phyloP scores from a whole-genome alignment of 2,329 filamentous ascomycete genomes.

The Paraconiothyrium brasiliense region DNA sequence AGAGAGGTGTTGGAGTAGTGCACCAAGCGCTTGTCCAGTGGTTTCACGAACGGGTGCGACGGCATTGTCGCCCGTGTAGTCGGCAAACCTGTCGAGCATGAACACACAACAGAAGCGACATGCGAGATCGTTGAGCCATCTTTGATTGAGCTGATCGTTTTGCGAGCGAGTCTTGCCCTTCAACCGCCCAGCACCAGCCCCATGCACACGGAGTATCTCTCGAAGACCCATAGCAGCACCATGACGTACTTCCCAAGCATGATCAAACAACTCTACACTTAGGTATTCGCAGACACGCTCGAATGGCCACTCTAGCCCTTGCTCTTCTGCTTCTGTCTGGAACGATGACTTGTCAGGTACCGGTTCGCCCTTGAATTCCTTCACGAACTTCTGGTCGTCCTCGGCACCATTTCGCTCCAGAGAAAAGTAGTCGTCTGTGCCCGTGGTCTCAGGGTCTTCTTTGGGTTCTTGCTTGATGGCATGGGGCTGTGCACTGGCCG shows the following conservation, averaged over 20 bases:
- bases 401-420: conserved; percentile 83
- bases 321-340: conserved; percentile 77
- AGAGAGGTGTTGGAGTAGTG: conserved; percentile 84
- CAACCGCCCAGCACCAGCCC: conserved; percentile 82
- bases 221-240: conserved; percentile 94
- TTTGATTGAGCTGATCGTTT: conserved; percentile 81
- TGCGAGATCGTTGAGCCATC: conserved; percentile 94
- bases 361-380: conserved; percentile 89
- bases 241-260: conserved; percentile 94
- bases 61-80: conserved; percentile 97
- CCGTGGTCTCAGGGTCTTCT: conserved; percentile 68
- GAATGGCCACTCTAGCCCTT: conserved; percentile 91
- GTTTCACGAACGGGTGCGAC: conserved; percentile 96
- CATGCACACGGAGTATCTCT: conserved; percentile 92
- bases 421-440: conserved; percentile 82
- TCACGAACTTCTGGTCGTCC: conserved; percentile 90
- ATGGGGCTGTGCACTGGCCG: conserved; percentile 60
- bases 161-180: conserved; percentile 74
- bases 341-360: conserved; percentile 87
- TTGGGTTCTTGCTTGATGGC: conserved; percentile 70
- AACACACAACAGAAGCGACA: conserved; percentile 94
- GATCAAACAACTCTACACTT: conserved; percentile 91
- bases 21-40: conserved; percentile 91
- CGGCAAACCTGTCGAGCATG: conserved; percentile 96
- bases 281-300: conserved; percentile 94